A percentile compares a stretch with the other conserved stretches of the same genome.
These are phyloP conservation scores for Zygosaccharomyces bisporus DNA, from an alignment of 805 yeast genomes.

Conservation along the genomic window DNA sequence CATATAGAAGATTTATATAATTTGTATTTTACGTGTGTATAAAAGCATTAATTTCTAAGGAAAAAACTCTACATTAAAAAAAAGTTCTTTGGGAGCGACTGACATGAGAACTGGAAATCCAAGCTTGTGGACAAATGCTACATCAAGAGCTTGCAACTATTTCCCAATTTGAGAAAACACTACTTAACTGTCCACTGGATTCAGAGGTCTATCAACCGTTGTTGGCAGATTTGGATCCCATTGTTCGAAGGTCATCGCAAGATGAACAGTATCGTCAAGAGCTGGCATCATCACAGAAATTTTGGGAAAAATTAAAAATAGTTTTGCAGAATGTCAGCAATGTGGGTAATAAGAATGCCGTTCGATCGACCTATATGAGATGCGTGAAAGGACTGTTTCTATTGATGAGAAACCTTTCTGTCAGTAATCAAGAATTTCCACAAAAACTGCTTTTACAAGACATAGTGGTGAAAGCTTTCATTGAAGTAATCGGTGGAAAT, in stretches of 20 bases:
- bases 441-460: constrained; percentile 25
- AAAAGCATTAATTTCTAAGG: not conserved
- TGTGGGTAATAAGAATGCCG: constrained; percentile 4
- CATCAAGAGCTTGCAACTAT: constrained; percentile 1
- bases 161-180: not conserved
- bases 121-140: not conserved
- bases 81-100: not conserved
- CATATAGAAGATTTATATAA: constrained; percentile 16
- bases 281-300: constrained; percentile 24
- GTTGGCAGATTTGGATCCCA: constrained; percentile 16
- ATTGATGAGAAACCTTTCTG: constrained; percentile 47
- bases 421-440: constrained; percentile 32
- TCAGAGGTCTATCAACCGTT: constrained; percentile 1
- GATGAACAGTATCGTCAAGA: constrained; percentile 28
- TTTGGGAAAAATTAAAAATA: constrained; percentile 30
- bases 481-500: constrained; percentile 4
- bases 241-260: constrained; percentile 26
- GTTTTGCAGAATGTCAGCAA: constrained; percentile 11
- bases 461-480: constrained; percentile 13
- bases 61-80: not conserved
- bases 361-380: constrained; percentile 30
- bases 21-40: not conserved
- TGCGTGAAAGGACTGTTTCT: constrained; percentile 46
- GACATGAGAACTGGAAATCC: not conserved
- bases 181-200: not conserved